phyloP scores from a whole-genome alignment of 148 eudicot genomes.

The Suaeda aralocaspica region DNA sequence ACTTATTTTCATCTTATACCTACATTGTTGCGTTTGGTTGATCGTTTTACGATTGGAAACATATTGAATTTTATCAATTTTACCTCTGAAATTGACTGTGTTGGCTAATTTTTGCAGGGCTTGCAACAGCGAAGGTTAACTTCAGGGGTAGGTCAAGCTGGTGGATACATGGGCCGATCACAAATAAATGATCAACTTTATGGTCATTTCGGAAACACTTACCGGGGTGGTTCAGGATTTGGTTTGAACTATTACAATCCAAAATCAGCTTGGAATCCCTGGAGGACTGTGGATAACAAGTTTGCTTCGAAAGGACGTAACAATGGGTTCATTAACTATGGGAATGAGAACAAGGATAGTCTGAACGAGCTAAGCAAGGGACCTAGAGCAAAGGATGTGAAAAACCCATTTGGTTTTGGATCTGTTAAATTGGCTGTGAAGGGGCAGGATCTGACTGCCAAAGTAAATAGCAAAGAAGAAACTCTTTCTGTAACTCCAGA shows the following conservation, averaged over 20 bases:
- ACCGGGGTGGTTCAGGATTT: conserved; percentile 39
- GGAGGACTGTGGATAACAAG: conserved; percentile 35
- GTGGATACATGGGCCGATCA: conserved; percentile 36
- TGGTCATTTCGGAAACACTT: conserved; percentile 35
- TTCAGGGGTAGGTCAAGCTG: conserved; percentile 34
- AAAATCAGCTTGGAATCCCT: conserved; percentile 35
- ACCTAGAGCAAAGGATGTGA: conserved; percentile 35
- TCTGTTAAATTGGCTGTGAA: conserved; percentile 42
- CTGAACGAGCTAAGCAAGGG: conserved; percentile 54
- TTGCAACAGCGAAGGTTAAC: conserved; percentile 29
- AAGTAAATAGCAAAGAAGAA: conserved; percentile 29
- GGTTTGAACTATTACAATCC: conserved; percentile 40
- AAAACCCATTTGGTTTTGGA: conserved; percentile 32
- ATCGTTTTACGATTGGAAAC: too few relatives aligned
- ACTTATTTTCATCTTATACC: too few relatives aligned
- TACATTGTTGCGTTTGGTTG: too few relatives aligned
- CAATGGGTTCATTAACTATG: conserved; percentile 33
- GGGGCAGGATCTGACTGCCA: conserved; percentile 38
- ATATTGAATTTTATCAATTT: too few relatives aligned
- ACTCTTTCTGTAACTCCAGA: conserved; percentile 27
- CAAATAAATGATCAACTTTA: conserved; percentile 36
- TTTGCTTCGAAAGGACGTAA: conserved; percentile 35
- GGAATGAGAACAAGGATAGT: conserved; percentile 33
- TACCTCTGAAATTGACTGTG: too few relatives aligned
- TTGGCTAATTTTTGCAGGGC: conserved; percentile 22